A percentile compares a stretch with the other conserved stretches of the same genome.
Evolutionary conservation across 805 yeast species (phyloP).

Genomic region (Kazachstania taianensis): DNA sequence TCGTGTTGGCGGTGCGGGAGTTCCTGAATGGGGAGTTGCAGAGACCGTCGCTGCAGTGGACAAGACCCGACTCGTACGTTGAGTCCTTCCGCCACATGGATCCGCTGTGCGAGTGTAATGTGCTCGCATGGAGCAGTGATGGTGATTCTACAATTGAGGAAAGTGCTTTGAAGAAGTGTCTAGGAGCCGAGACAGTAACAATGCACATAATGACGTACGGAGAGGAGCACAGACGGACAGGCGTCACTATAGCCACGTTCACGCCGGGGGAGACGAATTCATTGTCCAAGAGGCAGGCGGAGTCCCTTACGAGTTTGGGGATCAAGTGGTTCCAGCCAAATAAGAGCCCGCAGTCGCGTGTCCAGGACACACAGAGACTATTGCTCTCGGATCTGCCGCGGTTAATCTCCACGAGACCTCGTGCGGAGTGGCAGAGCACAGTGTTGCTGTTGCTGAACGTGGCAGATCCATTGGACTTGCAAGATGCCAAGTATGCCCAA

Average conservation of each 20-base stretch:
- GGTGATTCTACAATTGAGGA: too few relatives aligned
- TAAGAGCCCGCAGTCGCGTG: conserved; percentile 5
- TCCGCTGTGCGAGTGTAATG: conserved; percentile 14
- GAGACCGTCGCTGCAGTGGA: conserved; percentile 11
- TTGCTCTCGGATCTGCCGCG: conserved; percentile 31
- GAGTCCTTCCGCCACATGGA: conserved; percentile 14
- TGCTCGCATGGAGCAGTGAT: conserved; percentile 6
- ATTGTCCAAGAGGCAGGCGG: background rate
- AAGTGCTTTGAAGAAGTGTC: conserved; percentile 4
- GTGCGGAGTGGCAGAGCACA: too few relatives aligned
- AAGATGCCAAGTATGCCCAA: conserved; percentile 38
- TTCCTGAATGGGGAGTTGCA: conserved; percentile 14
- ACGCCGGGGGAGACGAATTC: background rate
- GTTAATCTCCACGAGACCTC: too few relatives aligned
- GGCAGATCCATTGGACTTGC: conserved; percentile 53
- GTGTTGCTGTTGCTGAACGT: conserved; percentile 57
- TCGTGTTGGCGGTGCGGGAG: conserved; percentile 17
- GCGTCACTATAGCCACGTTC: background rate
- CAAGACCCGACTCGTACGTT: conserved; percentile 21
- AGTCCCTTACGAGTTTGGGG: background rate
- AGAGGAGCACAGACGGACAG: background rate
- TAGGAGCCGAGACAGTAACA: conserved; percentile 5
- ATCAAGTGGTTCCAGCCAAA: conserved; percentile 18
- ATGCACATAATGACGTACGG: background rate
- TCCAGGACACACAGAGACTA: conserved; percentile 15